Base-by-base conservation (phyloP, 1,139 yeast species). In the Magnusiomyces fungicola region DNA sequence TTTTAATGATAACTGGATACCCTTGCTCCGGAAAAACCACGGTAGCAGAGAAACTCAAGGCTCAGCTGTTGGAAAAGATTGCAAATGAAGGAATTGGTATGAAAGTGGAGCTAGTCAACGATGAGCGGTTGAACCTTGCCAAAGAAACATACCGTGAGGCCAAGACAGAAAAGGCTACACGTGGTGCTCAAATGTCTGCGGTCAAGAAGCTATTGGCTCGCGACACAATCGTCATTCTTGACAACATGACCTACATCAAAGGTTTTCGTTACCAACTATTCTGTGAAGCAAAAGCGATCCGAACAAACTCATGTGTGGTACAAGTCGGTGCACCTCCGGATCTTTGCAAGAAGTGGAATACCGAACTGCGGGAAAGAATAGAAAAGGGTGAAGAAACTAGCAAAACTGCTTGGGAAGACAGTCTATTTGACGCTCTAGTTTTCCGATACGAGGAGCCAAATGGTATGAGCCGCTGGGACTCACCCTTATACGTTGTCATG, bases 391-490 rank as follows among this genome's bases (percentile, higher is more conserved):
- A 32, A 9, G 16, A 7, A 7, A 32, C 9, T 5, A 32, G 53
- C 1, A 65, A 67, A 30, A 68, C 70, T 43, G 51, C 51, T n/a
- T 90, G 97, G 97, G 83, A 80, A 34, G 74, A 72, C 1, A 83
- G 77, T 37, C 67, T 88, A 45, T 71, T 90, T 45, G 75, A 74
- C 22, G 92, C 84, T 49, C 69, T 92, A 55, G 76, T 80, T 3
- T 85, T 89, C 80, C 68, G 98, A 55, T 94, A 83, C 61, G 98
- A 92, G 65, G 98, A 92, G 64, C 99, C 99, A 0, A 85, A 87
- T 60, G 81, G 81, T 21, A 78, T 79, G 61, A 79, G 83, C 36
- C 72, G 97, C 53, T 92, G 98, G 98, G 99, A 92, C 63, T 80
- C 95, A 3, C 99, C 99, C 1, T 69, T 90, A 54, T 83, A 88